phyloP scores from a whole-genome alignment of 768 basidiomycete genomes.

The Suillus plorans region DNA sequence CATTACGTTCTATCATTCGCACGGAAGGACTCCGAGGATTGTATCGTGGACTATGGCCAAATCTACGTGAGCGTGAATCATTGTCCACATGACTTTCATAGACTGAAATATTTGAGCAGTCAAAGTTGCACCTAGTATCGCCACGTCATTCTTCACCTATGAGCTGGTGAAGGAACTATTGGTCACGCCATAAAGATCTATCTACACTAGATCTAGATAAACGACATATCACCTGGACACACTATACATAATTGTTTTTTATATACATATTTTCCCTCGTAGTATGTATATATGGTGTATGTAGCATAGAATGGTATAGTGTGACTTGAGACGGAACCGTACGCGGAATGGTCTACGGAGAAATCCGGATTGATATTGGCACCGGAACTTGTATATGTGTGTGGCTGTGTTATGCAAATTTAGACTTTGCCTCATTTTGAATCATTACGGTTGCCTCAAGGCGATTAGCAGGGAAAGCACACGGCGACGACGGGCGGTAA shows the following conservation, averaged over 20 bases:
- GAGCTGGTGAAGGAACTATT: conserved; percentile 62
- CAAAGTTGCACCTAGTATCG: conserved; percentile 89
- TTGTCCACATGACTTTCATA: conserved; percentile 6
- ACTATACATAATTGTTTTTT: not conserved
- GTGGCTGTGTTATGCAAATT: conserved; percentile 3
- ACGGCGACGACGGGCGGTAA: not conserved
- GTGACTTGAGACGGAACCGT: not conserved
- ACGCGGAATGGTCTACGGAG: not conserved
- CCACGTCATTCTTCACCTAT: conserved; percentile 84
- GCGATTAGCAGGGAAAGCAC: not conserved
- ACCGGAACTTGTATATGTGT: not conserved
- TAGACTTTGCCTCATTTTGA: not conserved
- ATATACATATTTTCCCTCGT: not conserved
- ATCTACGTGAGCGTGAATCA: conserved; percentile 61
- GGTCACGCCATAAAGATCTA: conserved; percentile 30
- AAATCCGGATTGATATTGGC: not conserved
- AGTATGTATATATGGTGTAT: not conserved
- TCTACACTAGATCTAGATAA: conserved; percentile 5
- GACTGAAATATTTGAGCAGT: conserved; percentile 43
- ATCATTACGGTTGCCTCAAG: not conserved
- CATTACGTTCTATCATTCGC: conserved; percentile 62
- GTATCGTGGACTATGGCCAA: conserved; percentile 88
- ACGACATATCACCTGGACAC: not conserved
- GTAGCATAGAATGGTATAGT: not conserved
- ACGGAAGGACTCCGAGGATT: conserved; percentile 76